Percentiles rank a stretch among this genome's conserved stretches.
Conservation (phyloP, 352 stramenopile genomes). For the Halophytophthora batemanensis region DNA sequence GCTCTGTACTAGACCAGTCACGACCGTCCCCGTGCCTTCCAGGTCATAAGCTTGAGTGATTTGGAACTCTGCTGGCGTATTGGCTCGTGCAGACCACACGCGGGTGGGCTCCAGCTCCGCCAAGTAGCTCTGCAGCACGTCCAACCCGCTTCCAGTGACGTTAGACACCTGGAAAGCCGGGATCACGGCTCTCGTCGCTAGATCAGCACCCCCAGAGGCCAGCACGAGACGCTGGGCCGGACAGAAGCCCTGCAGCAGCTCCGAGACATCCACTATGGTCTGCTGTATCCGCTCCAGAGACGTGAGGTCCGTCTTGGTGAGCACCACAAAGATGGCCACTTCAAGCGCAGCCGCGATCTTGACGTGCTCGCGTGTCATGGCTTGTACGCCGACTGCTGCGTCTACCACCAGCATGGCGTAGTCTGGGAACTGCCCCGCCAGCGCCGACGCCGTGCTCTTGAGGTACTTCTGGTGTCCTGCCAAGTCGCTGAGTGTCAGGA, state of each 20-base stretch:
- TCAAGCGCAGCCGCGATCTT: constrained; percentile 74
- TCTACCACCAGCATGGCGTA: constrained; percentile 87
- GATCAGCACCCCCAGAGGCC: constrained; percentile 6
- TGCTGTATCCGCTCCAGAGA: constrained; percentile 43
- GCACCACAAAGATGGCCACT: constrained; percentile 72
- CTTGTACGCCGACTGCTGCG: constrained; percentile 53
- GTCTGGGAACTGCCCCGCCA: constrained; percentile 83
- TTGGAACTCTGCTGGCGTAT: constrained; percentile 65
- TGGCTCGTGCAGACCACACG: constrained; percentile 53
- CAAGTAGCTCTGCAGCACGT: constrained; percentile 58
- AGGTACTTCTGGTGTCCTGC: constrained; percentile 88
- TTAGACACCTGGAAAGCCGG: constrained; percentile 67
- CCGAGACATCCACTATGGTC: constrained; percentile 39
- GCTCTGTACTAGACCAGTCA: constrained; percentile 69
- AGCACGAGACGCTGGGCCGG: constrained; percentile 19
- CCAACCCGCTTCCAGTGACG: constrained; percentile 49
- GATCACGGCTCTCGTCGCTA: constrained; percentile 17
- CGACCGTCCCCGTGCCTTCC: constrained; percentile 62
- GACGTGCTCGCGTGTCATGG: constrained; percentile 78
- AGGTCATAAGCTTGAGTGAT: constrained; percentile 79
- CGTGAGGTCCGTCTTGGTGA: constrained; percentile 72
- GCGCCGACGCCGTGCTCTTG: constrained; percentile 82
- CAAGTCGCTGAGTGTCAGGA: constrained; percentile 73
- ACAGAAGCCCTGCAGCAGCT: constrained; percentile 40
- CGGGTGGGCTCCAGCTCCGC: constrained; percentile 53